Evolutionary conservation across 1,139 yeast genomes (phyloP).

Genomic region (Debaryomyces psychrophilus): DNA sequence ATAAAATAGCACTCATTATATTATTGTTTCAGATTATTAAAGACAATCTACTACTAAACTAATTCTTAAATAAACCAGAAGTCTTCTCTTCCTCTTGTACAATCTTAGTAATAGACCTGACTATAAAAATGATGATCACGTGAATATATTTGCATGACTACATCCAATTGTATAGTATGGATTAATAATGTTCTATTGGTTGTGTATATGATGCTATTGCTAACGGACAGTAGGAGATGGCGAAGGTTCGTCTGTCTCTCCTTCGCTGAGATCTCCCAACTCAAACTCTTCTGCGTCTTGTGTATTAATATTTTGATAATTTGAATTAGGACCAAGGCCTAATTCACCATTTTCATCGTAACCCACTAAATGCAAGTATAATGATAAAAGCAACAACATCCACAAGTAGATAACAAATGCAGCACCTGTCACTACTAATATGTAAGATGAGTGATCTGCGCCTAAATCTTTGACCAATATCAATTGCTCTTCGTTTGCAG

Average conservation of each 20-base stretch:
- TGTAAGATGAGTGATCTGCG: constrained; percentile 83
- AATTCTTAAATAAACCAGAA: neutral
- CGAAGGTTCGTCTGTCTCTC: constrained; percentile 16
- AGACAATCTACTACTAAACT: neutral
- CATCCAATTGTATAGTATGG: neutral
- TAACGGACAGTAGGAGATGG: neutral
- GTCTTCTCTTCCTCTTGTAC: neutral
- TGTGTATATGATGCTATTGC: neutral
- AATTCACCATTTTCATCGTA: constrained; percentile 45
- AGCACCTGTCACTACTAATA: constrained; percentile 70
- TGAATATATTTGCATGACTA: neutral
- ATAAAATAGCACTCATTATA: constrained; percentile 79
- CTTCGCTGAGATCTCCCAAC: constrained; percentile 35
- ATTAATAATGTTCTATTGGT: neutral
- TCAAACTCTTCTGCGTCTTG: constrained; percentile 37
- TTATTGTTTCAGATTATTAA: neutral
- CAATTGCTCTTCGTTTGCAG: constrained; percentile 90
- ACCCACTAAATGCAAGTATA: constrained; percentile 59
- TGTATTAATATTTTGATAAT: constrained; percentile 16
- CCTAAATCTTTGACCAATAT: constrained; percentile 69
- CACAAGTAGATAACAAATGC: constrained; percentile 74
- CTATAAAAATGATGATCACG: constrained; percentile 6
- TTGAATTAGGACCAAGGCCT: constrained; percentile 13
- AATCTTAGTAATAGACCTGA: constrained; percentile 8
- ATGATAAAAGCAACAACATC: constrained; percentile 57